Evolutionary conservation across 2,329 filamentous ascomycete species (phyloP), one percentile per base, ranked within the genome.

Genomic region (Phaeophleospora eucalypticola): DNA sequence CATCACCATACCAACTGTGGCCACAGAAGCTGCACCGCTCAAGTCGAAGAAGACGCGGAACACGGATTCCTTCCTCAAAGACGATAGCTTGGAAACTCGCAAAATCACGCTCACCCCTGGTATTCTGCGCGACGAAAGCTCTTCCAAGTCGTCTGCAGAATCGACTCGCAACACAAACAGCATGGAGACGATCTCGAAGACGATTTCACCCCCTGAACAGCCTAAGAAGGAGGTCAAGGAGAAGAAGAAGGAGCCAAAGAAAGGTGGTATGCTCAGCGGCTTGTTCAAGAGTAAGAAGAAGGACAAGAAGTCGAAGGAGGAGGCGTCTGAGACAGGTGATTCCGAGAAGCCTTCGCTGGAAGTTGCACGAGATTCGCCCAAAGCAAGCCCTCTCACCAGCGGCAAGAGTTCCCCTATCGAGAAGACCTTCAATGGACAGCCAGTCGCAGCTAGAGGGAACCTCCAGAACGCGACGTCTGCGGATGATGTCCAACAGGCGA

Each of bases 81-180:
- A 97, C 62, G 91, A 98, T 62, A 89, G 82, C 24, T 86, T 89
- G 32, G 93, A 97, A 68, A 96, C 93, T 2, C 89, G 94, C 68
- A 97, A 97, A 72, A 97, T 98, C 57, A 95, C 90, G 0, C 79
- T 98, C 36, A 98, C 93, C 3, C 93, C 93, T 1, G 95, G 95
- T 58, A 71, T 98, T 43, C 73, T 97, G 34, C 83, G 91, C 35
- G 91, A 97, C 57, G 90, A 96, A 54, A 72, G 73, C 62, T 67
- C 3, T 27, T 58, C 50, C 38, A 63, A 55, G 60, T 65, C 48
- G 59, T 68, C 39, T 58, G 61, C 58, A 14, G 48, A 75, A 49
- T 75, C 82, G 75, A 58, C 60, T 65, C 48, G 63, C n/a, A 62
- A 54, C 14, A 29, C 24, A 6, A 81, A 79, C 66, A 91, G 87